Conservation (phyloP, 2,329 filamentous ascomycete species). For the Diaporthe aspalathi region DNA sequence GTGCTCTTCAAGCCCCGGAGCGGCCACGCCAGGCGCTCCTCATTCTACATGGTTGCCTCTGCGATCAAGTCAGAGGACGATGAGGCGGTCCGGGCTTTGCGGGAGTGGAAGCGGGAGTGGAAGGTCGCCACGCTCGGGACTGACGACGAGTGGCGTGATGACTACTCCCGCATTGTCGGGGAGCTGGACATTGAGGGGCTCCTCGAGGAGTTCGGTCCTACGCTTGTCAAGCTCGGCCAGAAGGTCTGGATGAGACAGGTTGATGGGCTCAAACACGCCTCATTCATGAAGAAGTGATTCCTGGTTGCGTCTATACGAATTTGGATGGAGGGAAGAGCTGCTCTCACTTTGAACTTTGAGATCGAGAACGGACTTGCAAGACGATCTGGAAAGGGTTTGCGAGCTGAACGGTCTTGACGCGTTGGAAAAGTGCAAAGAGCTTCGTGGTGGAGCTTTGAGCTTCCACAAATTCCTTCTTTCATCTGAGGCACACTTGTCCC, state of each 20-base stretch:
- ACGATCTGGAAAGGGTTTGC: too few relatives aligned
- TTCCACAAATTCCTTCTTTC: too few relatives aligned
- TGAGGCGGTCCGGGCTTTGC: slow-evolving; percentile 51
- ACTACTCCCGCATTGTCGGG: not conserved
- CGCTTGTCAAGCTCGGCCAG: slow-evolving; percentile 47
- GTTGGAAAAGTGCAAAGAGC: too few relatives aligned
- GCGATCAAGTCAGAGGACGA: slow-evolving; percentile 50
- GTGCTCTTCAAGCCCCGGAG: slow-evolving; percentile 57
- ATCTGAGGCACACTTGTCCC: too few relatives aligned
- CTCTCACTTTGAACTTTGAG: too few relatives aligned
- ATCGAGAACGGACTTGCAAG: too few relatives aligned
- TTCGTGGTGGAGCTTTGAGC: too few relatives aligned
- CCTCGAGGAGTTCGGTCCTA: slow-evolving; percentile 51
- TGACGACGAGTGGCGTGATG: slow-evolving; percentile 42
- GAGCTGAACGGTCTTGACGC: too few relatives aligned
- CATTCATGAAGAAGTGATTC: slow-evolving; percentile 43
- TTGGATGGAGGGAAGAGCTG: too few relatives aligned
- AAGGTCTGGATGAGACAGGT: slow-evolving; percentile 52
- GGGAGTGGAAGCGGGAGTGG: slow-evolving; percentile 55
- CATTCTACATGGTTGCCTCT: slow-evolving; percentile 65
- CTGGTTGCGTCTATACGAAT: too few relatives aligned
- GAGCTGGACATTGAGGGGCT: slow-evolving; percentile 41
- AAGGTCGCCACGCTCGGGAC: slow-evolving; percentile 52
- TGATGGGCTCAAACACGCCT: slow-evolving; percentile 45
- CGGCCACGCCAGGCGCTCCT: slow-evolving; percentile 56